Conservation (phyloP, 2,329 filamentous ascomycete genomes). For the Talaromyces atroroseus region DNA sequence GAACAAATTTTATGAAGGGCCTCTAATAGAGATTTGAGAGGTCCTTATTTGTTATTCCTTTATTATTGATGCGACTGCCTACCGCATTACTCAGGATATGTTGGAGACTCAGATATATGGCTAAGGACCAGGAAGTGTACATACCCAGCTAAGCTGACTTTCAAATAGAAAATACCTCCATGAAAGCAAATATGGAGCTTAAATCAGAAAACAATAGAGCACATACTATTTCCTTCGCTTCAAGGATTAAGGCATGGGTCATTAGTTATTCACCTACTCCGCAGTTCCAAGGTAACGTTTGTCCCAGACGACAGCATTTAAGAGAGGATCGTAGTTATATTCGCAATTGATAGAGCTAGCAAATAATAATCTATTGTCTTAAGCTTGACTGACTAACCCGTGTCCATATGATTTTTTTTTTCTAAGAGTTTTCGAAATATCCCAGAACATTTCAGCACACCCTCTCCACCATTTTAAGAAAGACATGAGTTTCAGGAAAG, state of each 20-base stretch:
- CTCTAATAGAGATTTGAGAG: constrained; percentile 19
- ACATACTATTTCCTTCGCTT: not conserved
- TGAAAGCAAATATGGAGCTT: not conserved
- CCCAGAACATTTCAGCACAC: not conserved
- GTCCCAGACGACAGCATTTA: not conserved
- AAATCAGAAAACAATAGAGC: not conserved
- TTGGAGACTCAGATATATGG: not conserved
- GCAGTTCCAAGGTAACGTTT: not conserved
- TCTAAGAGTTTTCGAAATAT: not conserved
- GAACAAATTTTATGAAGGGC: constrained; percentile 27
- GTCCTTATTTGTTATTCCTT: not conserved
- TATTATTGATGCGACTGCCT: not conserved
- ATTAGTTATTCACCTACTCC: not conserved
- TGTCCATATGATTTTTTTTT: not conserved
- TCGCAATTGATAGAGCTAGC: not conserved
- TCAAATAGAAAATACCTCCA: not conserved
- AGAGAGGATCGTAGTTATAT: not conserved
- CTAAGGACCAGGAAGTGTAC: not conserved
- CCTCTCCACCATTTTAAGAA: not conserved
- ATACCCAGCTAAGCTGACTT: not conserved
- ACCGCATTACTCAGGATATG: not conserved
- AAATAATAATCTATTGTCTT: not conserved
- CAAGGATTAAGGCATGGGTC: not conserved
- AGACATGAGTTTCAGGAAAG: not conserved
- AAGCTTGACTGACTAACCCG: not conserved